These are phyloP conservation scores for Friedmanniomyces simplex DNA, from an alignment of 495 filamentous ascomycete genomes.

Conservation along the genomic window DNA sequence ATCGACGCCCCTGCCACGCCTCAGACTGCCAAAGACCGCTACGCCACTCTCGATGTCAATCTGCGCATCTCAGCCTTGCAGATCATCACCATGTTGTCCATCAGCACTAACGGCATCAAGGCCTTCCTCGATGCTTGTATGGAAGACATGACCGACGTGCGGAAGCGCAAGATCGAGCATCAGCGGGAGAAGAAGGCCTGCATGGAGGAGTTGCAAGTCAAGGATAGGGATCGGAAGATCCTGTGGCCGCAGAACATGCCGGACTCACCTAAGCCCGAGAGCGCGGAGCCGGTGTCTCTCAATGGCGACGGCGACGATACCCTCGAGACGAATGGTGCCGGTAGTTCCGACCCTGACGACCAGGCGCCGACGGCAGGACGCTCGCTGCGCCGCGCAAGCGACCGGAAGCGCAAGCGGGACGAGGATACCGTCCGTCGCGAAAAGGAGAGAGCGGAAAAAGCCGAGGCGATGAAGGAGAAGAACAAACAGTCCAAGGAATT, in stretches of 20 bases:
- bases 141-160: conserved; percentile 80
- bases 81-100: conserved; percentile 76
- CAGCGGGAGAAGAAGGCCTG: conserved; percentile 73
- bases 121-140: conserved; percentile 84
- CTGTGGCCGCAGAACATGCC: conserved; percentile 65
- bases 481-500: conserved; percentile 70
- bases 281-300: conserved; percentile 54
- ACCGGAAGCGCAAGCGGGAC: conserved; percentile 61
- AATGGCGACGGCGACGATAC: conserved; percentile 41
- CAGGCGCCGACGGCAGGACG: conserved; percentile 51
- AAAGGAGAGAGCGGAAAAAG: conserved; percentile 63
- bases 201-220: conserved; percentile 67
- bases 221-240: conserved; percentile 82
- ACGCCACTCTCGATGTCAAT: conserved; percentile 68
- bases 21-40: conserved; percentile 61
- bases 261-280: conserved; percentile 47
- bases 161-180: conserved; percentile 90
- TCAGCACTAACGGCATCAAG: conserved; percentile 73
- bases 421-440: conserved; percentile 42
- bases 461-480: conserved; percentile 68
- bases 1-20: conserved; percentile 58
- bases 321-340: conserved; percentile 18
- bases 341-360: conserved; percentile 46
- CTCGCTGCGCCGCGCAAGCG: conserved; percentile 64
- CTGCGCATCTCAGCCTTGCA: conserved; percentile 69